Evolutionary conservation across 2,329 filamentous ascomycete genomes (phyloP).

Genomic region (Alternaria sp.): DNA sequence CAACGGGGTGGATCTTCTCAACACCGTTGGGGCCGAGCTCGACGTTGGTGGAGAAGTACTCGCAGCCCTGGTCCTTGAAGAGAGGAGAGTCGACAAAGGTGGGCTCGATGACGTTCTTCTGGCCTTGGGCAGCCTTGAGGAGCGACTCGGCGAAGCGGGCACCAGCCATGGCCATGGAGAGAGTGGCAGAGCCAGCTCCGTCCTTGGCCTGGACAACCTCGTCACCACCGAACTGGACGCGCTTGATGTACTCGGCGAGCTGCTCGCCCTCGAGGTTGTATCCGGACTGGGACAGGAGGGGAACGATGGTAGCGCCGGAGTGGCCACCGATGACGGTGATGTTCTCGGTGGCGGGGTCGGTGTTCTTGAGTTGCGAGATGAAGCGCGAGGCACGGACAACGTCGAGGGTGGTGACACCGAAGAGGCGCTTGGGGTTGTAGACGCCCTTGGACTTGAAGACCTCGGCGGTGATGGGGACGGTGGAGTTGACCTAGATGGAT

Average conservation of each 20-base stretch:
- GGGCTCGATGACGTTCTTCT: slow-evolving; percentile 94
- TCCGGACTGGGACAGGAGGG: slow-evolving; percentile 92
- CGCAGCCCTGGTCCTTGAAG: slow-evolving; percentile 97
- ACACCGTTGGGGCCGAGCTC: slow-evolving; percentile 97
- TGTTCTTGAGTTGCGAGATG: slow-evolving; percentile 91
- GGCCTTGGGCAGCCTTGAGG: slow-evolving; percentile 88
- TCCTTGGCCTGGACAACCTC: slow-evolving; percentile 99
- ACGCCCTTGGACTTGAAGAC: slow-evolving; percentile 94
- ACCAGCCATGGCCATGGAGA: slow-evolving; percentile 98
- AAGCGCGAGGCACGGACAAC: slow-evolving; percentile 97
- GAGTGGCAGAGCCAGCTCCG: slow-evolving; percentile 93
- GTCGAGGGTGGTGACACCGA: slow-evolving; percentile 99
- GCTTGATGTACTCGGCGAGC: slow-evolving; percentile 79
- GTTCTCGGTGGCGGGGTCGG: slow-evolving; percentile 89
- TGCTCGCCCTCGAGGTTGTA: slow-evolving; percentile 83
- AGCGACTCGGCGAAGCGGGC: slow-evolving; percentile 85
- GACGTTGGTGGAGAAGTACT: slow-evolving; percentile 95
- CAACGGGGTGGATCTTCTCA: slow-evolving; percentile 88
- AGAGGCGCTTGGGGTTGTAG: slow-evolving; percentile 99
- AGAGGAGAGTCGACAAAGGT: slow-evolving; percentile 96
- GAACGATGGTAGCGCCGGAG: slow-evolving; percentile 97
- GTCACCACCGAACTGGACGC: slow-evolving; percentile 98
- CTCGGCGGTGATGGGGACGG: slow-evolving; percentile 96
- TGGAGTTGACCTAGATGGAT: slow-evolving; percentile 78
- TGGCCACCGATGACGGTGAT: slow-evolving; percentile 97